Conservation (phyloP, 345 rosid species). For the Cardamine chenopodiifolia region DNA sequence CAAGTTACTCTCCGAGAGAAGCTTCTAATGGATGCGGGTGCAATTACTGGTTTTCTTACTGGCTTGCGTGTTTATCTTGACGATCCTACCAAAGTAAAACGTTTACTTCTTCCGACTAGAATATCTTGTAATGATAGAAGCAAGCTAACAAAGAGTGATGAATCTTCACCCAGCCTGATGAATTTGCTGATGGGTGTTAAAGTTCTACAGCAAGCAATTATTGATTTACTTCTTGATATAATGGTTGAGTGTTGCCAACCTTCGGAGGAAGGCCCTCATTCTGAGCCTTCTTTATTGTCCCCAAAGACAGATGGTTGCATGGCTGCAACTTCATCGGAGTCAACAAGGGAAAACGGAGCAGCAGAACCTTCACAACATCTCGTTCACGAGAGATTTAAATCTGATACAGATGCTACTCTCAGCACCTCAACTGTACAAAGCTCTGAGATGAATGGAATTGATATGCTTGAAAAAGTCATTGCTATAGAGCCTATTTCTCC, state of each 20-base stretch:
- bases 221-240: slow-evolving; percentile 93
- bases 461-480: slow-evolving; percentile 55
- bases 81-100: slow-evolving; percentile 98
- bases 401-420: slow-evolving; percentile 65
- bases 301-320: slow-evolving; percentile 29
- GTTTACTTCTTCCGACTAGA: slow-evolving; percentile 95
- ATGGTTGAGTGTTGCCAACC: slow-evolving; percentile 99
- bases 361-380: slow-evolving; percentile 62
- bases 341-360: slow-evolving; percentile 69
- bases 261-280: slow-evolving; percentile 64
- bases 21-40: slow-evolving; percentile 99
- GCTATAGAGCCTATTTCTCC: slow-evolving; percentile 62
- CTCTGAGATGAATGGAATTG: slow-evolving; percentile 59
- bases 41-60: slow-evolving; percentile 97
- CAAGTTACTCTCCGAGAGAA: slow-evolving; percentile 63
- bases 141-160: slow-evolving; percentile 66
- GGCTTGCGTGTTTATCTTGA: slow-evolving; percentile 92
- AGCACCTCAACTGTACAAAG: slow-evolving; percentile 74
- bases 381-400: slow-evolving; percentile 69
- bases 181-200: slow-evolving; percentile 98
- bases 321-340: neutral
- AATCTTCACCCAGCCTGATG: slow-evolving; percentile 96
- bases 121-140: slow-evolving; percentile 79
- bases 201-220: slow-evolving; percentile 98
- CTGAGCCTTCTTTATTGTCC: slow-evolving; percentile 27